These are phyloP conservation scores for Prosopis cineraria DNA, from an alignment of 306 rosid genomes.

Conservation along the genomic window DNA sequence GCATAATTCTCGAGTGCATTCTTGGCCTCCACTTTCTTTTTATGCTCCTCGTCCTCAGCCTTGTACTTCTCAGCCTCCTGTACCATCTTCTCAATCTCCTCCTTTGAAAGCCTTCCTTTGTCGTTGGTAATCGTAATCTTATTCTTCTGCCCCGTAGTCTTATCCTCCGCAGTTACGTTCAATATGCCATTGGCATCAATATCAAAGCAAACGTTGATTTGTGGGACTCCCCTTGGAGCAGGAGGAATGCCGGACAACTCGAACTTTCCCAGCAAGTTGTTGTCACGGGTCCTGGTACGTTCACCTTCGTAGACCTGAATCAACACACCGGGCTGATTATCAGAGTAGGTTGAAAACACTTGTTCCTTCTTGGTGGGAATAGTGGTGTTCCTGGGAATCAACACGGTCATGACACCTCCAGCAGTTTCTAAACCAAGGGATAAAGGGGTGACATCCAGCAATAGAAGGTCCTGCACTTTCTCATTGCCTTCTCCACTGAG, in stretches of 20 bases:
- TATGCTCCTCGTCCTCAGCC: conserved; percentile 57
- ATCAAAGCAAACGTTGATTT: conserved; percentile 54
- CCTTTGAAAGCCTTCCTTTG: conserved; percentile 65
- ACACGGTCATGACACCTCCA: conserved; percentile 61
- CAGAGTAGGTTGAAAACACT: conserved; percentile 58
- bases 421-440: conserved; percentile 61
- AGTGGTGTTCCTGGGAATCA: conserved; percentile 60
- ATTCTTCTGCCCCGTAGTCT: conserved; percentile 60
- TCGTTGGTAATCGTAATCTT: conserved; percentile 64
- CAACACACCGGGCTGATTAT: conserved; percentile 63
- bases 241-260: conserved; percentile 61
- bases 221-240: conserved; percentile 64
- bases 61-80: conserved; percentile 61
- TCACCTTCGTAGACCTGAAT: conserved; percentile 65
- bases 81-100: conserved; percentile 64
- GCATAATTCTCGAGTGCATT: conserved; percentile 56
- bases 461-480: conserved; percentile 55
- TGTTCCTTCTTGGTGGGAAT: conserved; percentile 66
- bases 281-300: conserved; percentile 56
- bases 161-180: conserved; percentile 68
- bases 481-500: conserved; percentile 60
- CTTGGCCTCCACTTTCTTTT: conserved; percentile 61
- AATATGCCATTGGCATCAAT: conserved; percentile 54
- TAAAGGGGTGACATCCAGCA: conserved; percentile 60
- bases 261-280: conserved; percentile 59